These are phyloP conservation scores for Suhomyces ambrosiae DNA, from an alignment of 1,139 yeast species.

Conservation along the genomic window DNA sequence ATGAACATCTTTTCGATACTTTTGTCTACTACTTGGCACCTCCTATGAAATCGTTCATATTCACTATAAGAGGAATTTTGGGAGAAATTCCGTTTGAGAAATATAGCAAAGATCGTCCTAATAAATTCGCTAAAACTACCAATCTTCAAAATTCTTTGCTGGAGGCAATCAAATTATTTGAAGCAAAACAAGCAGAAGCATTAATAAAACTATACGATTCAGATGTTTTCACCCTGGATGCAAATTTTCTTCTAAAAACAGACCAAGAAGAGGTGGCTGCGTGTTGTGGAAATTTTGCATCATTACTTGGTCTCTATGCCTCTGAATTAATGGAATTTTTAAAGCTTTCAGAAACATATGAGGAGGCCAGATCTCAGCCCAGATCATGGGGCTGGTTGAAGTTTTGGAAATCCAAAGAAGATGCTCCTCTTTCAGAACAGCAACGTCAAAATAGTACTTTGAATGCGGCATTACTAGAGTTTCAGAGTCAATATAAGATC, in stretches of 20 bases:
- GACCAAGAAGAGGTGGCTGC: constrained; percentile 85
- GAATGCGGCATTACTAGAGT: constrained; percentile 41
- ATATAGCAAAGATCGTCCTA: constrained; percentile 26
- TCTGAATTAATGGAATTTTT: constrained; percentile 56
- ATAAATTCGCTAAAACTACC: constrained; percentile 37
- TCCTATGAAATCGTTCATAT: constrained; percentile 65
- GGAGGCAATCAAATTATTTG: constrained; percentile 56
- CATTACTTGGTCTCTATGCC: constrained; percentile 64
- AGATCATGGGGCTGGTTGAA: constrained; percentile 56
- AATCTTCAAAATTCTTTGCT: constrained; percentile 53
- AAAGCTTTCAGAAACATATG: constrained; percentile 47
- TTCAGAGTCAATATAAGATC: constrained; percentile 33
- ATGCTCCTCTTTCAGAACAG: constrained; percentile 1
- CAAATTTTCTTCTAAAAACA: constrained; percentile 47
- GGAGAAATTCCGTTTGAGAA: constrained; percentile 60
- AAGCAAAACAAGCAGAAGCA: constrained; percentile 58
- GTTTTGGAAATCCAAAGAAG: constrained; percentile 39
- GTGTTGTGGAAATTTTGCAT: constrained; percentile 78
- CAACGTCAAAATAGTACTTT: constrained; percentile 21
- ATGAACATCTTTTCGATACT: constrained; percentile 55
- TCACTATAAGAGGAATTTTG: constrained; percentile 64
- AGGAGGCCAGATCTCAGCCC: constrained; percentile 27
- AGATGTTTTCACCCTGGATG: constrained; percentile 48
- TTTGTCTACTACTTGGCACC: constrained; percentile 74
- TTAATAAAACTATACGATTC: constrained; percentile 61